A percentile compares a stretch with the other conserved stretches of the same genome.
These are phyloP conservation scores for Colletotrichum theobromicola DNA, from an alignment of 2,329 filamentous ascomycete genomes.

Conservation along the genomic window DNA sequence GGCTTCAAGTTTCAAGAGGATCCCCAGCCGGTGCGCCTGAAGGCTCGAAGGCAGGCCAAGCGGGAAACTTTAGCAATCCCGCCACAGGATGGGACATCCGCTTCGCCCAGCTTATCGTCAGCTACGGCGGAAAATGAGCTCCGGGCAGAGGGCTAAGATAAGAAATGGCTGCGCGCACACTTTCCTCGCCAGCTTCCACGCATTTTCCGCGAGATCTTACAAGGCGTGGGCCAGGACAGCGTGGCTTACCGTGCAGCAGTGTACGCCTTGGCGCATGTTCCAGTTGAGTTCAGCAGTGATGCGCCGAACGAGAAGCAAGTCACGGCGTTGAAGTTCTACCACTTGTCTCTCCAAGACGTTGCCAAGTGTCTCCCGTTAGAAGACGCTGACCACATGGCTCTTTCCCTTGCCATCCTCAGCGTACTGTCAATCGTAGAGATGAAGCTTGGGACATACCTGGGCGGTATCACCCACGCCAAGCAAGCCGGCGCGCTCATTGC, in stretches of 20 bases:
- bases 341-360: background rate
- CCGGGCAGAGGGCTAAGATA: background rate
- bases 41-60: background rate
- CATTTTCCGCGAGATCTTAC: background rate
- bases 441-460: background rate
- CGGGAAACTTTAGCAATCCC: accelerated
- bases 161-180: background rate
- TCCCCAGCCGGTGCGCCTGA: background rate
- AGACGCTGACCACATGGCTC: background rate
- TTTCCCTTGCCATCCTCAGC: background rate
- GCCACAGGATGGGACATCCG: background rate
- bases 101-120: background rate
- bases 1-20: background rate
- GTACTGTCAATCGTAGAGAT: background rate
- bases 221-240: background rate
- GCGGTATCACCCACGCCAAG: background rate
- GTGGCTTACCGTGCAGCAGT: background rate
- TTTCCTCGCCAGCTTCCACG: background rate
- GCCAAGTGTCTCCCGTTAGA: background rate
- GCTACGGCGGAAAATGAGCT: background rate
- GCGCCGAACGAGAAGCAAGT: background rate
- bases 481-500: background rate
- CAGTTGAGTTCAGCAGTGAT: background rate
- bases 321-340: background rate
- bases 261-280: background rate